Conservation (phyloP, 345 rosid species). For the Lagerstroemia speciosa region DNA sequence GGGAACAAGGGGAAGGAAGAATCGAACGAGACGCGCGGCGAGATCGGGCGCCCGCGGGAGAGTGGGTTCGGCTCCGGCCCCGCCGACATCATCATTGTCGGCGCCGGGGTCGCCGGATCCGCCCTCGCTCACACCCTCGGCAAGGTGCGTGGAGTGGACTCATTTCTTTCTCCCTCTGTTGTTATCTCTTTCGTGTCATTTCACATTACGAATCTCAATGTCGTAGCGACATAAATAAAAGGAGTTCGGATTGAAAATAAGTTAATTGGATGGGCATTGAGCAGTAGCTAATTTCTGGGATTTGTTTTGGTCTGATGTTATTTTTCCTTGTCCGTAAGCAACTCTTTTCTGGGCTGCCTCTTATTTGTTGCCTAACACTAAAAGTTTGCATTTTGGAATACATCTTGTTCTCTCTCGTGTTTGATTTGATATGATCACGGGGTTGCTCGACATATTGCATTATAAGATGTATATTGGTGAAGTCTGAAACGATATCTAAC, state of each 20-base stretch:
- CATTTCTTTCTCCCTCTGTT: constrained; percentile 1
- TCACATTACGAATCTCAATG: too few species aligned
- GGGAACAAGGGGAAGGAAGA: neutral
- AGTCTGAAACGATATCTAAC: too few species aligned
- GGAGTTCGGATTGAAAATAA: too few species aligned
- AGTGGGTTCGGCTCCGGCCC: constrained; percentile 3
- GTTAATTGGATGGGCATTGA: neutral
- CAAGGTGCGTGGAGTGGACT: constrained; percentile 27
- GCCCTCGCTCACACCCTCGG: constrained; percentile 80
- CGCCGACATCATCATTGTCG: constrained; percentile 54
- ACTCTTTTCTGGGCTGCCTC: neutral
- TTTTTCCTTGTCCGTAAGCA: neutral
- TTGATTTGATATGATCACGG: neutral
- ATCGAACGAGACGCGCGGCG: constrained; percentile 6
- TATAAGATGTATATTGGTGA: neutral
- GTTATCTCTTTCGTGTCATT: neutral
- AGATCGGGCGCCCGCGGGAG: constrained; percentile 10
- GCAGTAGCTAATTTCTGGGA: neutral
- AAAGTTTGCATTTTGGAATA: neutral
- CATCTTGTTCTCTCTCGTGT: neutral
- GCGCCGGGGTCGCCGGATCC: constrained; percentile 85
- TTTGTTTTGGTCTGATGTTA: neutral
- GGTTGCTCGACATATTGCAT: neutral
- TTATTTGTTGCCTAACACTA: neutral
- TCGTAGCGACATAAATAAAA: too few species aligned